Evolutionary conservation across 345 rosid species (phyloP), one percentile per base, ranked within the genome.

Genomic region (Theobroma cacao): DNA sequence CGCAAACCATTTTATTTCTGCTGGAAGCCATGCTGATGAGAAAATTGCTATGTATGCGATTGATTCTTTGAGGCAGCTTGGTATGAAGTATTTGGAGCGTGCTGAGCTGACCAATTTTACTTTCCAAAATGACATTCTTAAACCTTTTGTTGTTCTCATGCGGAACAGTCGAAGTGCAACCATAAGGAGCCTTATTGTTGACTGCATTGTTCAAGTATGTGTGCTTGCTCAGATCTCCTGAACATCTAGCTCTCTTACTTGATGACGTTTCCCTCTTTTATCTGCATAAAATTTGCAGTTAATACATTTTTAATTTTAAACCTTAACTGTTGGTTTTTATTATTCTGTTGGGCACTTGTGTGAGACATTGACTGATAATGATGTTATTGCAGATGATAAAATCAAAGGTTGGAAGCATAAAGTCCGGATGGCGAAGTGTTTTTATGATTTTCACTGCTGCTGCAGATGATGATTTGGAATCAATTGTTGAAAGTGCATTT

Each of bases 401-500:
- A 78, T 91, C 95, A 14, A 91, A 91, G 84, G 93, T 90, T 76
- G 92, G 90, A 79, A 88, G 84, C 86, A 90, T 91, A 77, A 91
- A 90, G 83, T 91, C 95, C 75, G 95, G 95, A 66, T 91, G 95
- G 95, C 90, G 60, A 77, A 91, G 95, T 47, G 93, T 91, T 78
- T 91, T 91, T 79, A 91, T 91, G 95, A 83, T 90, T 77, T 91
- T 91, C 82, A 92, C 97, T 9, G 97, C 98, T 24, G 90, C 98
- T 53, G 98, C 98, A 81, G 98, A 92, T 67, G 95, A 94, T 82
- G 93, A 91, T 67, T 65, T 87, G 81, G 97, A 94, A 85, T 84
- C 93, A 20, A 94, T 94, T 80, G 97, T 92, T 86, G 98, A 94
- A 80, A 90, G 89, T 81, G 91, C 98, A 75, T 93, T 93, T 82